A percentile compares a stretch with the other conserved stretches of the same genome.
Evolutionary conservation across 2,329 filamentous ascomycete genomes (phyloP).

Genomic region (Aspergillus amoenus): DNA sequence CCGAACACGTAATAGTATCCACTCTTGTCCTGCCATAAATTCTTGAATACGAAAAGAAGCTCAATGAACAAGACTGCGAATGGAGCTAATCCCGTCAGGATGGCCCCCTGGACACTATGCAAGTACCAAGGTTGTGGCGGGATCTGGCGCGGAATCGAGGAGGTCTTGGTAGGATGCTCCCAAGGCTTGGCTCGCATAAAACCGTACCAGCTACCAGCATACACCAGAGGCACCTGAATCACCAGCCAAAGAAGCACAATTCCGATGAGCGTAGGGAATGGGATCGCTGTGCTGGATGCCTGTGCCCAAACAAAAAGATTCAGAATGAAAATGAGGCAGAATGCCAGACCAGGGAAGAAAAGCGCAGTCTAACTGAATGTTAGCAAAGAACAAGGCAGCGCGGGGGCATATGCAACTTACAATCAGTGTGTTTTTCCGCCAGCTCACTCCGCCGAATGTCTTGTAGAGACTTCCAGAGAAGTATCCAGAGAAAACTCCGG

Average conservation of each 20-base stretch:
- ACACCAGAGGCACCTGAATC: constrained; percentile 82
- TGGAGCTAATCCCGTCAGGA: constrained; percentile 75
- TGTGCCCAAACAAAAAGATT: constrained; percentile 91
- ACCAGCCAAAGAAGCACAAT: constrained; percentile 78
- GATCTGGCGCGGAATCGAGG: constrained; percentile 68
- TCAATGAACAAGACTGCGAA: constrained; percentile 90
- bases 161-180: constrained; percentile 80
- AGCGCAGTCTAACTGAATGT: constrained; percentile 58
- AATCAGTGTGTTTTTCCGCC: constrained; percentile 72
- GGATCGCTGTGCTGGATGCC: constrained; percentile 82
- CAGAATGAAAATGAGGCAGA: constrained; percentile 72
- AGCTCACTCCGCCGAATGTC: constrained; percentile 74
- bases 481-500: constrained; percentile 81
- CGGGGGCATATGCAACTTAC: constrained; percentile 29
- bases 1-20: constrained; percentile 92
- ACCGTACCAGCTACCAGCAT: constrained; percentile 75
- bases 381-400: not conserved
- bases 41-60: constrained; percentile 82
- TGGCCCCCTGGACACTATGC: constrained; percentile 59
- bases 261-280: constrained; percentile 73
- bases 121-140: constrained; percentile 76
- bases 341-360: constrained; percentile 76
- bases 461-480: constrained; percentile 81
- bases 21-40: constrained; percentile 85
- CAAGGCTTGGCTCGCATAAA: constrained; percentile 67